These are phyloP conservation scores for Malus hybrid DNA, from an alignment of 331 rosid species.

Conservation along the genomic window DNA sequence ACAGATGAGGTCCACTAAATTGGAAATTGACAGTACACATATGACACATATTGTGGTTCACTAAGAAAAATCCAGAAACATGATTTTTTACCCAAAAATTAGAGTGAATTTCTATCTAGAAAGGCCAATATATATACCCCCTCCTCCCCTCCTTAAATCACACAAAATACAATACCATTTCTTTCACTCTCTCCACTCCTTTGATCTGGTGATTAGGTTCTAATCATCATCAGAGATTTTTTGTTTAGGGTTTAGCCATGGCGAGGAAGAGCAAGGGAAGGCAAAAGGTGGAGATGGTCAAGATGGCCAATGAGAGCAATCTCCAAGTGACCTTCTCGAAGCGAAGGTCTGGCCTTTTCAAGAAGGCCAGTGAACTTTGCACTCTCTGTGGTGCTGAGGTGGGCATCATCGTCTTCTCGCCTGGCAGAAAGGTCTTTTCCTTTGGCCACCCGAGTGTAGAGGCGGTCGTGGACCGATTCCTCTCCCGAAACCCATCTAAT, in stretches of 20 bases:
- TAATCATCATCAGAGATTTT: not conserved
- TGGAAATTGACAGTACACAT: not conserved
- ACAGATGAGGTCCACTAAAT: not conserved
- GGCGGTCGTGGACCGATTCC: constrained; percentile 44
- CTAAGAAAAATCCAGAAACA: not conserved
- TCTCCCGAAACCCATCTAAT: constrained; percentile 29
- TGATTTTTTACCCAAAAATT: not conserved
- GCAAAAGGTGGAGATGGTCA: constrained; percentile 75
- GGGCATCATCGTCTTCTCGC: constrained; percentile 72
- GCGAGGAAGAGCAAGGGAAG: constrained; percentile 67
- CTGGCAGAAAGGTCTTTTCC: constrained; percentile 68
- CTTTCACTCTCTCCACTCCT: not conserved
- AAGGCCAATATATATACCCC: constrained; percentile 1
- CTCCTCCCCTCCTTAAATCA: not conserved
- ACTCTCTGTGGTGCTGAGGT: constrained; percentile 75
- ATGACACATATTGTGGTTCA: not conserved
- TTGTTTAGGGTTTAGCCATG: constrained; percentile 11
- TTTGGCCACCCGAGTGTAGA: constrained; percentile 82
- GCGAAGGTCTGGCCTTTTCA: constrained; percentile 74
- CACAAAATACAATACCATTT: not conserved
- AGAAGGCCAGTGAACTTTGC: constrained; percentile 88
- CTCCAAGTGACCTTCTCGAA: constrained; percentile 90
- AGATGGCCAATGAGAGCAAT: constrained; percentile 73
- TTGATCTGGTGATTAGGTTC: not conserved
- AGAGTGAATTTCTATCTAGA: not conserved